Conservation (phyloP, 2,329 filamentous ascomycete genomes). For the Neonectria faginata region DNA sequence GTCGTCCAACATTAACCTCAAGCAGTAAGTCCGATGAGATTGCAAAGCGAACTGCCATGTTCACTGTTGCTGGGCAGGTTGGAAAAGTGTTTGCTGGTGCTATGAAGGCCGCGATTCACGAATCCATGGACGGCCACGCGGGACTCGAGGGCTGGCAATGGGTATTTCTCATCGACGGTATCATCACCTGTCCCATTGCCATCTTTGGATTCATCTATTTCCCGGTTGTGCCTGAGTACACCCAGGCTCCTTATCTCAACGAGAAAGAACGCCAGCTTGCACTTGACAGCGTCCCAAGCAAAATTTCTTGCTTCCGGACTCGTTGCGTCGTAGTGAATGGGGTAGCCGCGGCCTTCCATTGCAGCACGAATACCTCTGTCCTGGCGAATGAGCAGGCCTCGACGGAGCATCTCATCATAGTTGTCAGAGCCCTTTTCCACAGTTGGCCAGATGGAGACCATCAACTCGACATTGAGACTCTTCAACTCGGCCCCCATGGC, state of each 20-base stretch:
- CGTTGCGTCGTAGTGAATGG: constrained; percentile 72
- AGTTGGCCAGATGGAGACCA: constrained; percentile 78
- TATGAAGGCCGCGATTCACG: constrained; percentile 61
- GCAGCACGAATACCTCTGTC: constrained; percentile 69
- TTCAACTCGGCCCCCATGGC: constrained; percentile 73
- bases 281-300: constrained; percentile 68
- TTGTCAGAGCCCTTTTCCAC: constrained; percentile 70
- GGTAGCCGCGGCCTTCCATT: constrained; percentile 70
- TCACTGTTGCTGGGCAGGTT: constrained; percentile 66
- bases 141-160: constrained; percentile 62
- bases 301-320: constrained; percentile 69
- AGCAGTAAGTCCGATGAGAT: constrained; percentile 61
- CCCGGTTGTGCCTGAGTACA: constrained; percentile 49
- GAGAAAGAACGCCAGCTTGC: constrained; percentile 55
- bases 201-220: constrained; percentile 39
- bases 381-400: constrained; percentile 69
- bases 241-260: constrained; percentile 51
- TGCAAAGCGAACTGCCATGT: constrained; percentile 69
- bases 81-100: constrained; percentile 70
- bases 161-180: constrained; percentile 48
- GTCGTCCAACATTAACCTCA: too few relatives aligned
- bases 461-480: constrained; percentile 70
- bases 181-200: constrained; percentile 41
- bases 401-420: constrained; percentile 70
- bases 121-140: constrained; percentile 51